phyloP scores from a whole-genome alignment of 2,329 filamentous ascomycete species.

The Alternaria infectoria region DNA sequence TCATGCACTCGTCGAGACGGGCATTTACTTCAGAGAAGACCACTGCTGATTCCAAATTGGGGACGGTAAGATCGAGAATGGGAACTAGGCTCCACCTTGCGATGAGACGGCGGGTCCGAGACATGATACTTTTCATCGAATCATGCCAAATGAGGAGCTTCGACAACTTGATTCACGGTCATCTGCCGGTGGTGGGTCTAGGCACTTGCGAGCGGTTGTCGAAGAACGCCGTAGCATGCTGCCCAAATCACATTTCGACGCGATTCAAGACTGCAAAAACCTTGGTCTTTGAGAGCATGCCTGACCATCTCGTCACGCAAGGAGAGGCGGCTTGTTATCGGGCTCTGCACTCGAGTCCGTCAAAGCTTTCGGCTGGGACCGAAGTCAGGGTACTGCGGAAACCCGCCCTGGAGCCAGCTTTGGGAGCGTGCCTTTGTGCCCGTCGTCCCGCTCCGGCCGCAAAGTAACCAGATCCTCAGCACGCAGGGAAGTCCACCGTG shows the following conservation, averaged over 20 bases:
- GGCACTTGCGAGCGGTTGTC: background rate
- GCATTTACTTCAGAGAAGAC: constrained; percentile 12
- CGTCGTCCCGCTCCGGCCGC: constrained; percentile 42
- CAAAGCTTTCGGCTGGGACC: constrained; percentile 31
- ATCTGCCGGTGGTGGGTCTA: constrained; percentile 1
- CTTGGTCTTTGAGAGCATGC: background rate
- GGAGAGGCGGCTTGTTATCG: constrained; percentile 4
- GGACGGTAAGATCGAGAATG: constrained; percentile 23
- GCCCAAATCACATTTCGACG: background rate
- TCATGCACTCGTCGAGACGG: constrained; percentile 24
- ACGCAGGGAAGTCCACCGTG: constrained; percentile 7
- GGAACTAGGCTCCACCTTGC: constrained; percentile 27
- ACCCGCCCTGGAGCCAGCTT: constrained; percentile 33
- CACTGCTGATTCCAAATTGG: constrained; percentile 12
- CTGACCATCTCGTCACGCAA: constrained; percentile 1
- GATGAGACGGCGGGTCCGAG: constrained; percentile 21
- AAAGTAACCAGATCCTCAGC: constrained; percentile 28
- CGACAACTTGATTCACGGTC: constrained; percentile 17
- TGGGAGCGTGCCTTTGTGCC: constrained; percentile 42
- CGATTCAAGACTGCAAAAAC: background rate
- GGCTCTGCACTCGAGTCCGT: constrained; percentile 8
- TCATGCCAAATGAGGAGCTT: constrained; percentile 24
- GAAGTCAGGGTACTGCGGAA: constrained; percentile 32
- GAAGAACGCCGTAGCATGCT: background rate
- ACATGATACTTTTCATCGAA: constrained; percentile 21